phyloP scores from a whole-genome alignment of 805 yeast species.

The Ogataea naganishii region DNA sequence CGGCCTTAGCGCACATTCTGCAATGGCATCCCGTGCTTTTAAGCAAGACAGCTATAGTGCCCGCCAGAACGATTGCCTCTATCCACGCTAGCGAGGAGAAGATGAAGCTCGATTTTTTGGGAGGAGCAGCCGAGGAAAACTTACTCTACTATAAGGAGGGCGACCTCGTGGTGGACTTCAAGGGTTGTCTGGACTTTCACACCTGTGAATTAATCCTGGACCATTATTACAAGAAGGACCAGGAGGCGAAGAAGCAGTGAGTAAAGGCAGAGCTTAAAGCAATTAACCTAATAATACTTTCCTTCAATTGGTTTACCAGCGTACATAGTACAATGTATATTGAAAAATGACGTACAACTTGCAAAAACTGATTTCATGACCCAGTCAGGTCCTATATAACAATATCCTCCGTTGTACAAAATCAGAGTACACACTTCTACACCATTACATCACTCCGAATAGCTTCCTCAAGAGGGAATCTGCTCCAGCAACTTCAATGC shows the following conservation, averaged over 20 bases:
- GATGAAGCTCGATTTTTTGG: conserved; percentile 20
- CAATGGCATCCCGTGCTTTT: conserved; percentile 92
- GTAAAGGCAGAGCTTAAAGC: too few relatives aligned
- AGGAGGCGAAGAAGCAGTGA: too few relatives aligned
- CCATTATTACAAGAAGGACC: conserved; percentile 23
- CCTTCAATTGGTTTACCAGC: too few relatives aligned
- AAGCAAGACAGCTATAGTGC: conserved; percentile 64
- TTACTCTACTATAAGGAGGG: conserved; percentile 46
- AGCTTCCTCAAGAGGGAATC: too few relatives aligned
- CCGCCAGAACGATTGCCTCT: conserved; percentile 48
- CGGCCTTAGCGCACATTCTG: conserved; percentile 76
- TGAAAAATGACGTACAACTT: too few relatives aligned
- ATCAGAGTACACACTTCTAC: too few relatives aligned
- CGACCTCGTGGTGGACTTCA: conserved; percentile 59
- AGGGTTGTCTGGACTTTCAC: conserved; percentile 40
- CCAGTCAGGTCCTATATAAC: too few relatives aligned
- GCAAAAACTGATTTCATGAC: too few relatives aligned
- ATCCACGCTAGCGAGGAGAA: conserved; percentile 20
- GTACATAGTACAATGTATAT: too few relatives aligned
- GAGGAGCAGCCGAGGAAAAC: conserved; percentile 31
- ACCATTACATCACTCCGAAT: too few relatives aligned
- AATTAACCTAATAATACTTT: too few relatives aligned
- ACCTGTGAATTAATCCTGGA: conserved; percentile 46
- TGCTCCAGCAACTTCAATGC: conserved; percentile 71
- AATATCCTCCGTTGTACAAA: too few relatives aligned